Conservation (phyloP, 1,284 basidiomycete species). For the Cutaneotrichosporon sp. region DNA sequence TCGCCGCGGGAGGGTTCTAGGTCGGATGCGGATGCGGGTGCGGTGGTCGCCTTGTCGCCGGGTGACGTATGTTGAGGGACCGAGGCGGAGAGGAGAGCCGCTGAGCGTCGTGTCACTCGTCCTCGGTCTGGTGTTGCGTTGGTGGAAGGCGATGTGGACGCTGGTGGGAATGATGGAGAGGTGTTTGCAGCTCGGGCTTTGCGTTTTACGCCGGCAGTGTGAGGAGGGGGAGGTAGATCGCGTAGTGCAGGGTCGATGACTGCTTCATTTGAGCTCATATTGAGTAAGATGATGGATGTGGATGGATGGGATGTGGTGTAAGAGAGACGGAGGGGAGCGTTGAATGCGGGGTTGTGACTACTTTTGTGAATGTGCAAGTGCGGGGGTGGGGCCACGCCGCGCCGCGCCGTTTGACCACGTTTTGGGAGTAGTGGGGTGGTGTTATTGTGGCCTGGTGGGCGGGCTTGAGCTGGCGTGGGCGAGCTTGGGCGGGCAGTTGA, state of each 20-base stretch:
- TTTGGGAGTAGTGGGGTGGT: no score
- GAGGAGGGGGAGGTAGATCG: slow-evolving; percentile 5
- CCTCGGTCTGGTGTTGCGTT: neutral
- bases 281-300: neutral
- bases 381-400: slow-evolving; percentile 15
- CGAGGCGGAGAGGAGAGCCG: slow-evolving; percentile 1
- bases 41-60: neutral
- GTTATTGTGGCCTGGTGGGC: no score
- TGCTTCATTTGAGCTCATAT: slow-evolving; percentile 3
- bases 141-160: neutral
- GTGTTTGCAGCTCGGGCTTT: slow-evolving; percentile 3
- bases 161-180: neutral
- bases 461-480: no score
- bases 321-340: neutral
- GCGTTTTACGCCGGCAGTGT: slow-evolving; percentile 11
- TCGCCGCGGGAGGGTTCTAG: slow-evolving; percentile 30
- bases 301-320: neutral
- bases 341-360: slow-evolving; percentile 3
- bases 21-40: neutral
- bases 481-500: no score
- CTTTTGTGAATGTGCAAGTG: neutral
- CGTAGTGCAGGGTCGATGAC: slow-evolving; percentile 15
- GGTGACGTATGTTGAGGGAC: neutral
- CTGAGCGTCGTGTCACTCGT: slow-evolving; percentile 2
- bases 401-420: no score